Conservation (phyloP, 345 rosid genomes). For the Populus alba region DNA sequence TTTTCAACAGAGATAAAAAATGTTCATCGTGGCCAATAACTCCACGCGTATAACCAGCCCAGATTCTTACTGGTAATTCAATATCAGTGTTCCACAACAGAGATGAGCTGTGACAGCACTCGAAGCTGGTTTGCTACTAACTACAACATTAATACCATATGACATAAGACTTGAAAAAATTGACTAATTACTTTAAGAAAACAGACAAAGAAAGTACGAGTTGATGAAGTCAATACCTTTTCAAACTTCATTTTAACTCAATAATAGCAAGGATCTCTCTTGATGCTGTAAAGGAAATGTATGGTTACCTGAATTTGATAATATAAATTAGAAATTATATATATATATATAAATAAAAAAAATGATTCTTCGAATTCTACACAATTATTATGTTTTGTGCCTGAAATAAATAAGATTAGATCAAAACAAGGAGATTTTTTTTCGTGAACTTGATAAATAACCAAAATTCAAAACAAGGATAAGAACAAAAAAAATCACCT, state of each 20-base stretch:
- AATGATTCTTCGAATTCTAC: background rate
- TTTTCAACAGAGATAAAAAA: background rate
- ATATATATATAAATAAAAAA: background rate
- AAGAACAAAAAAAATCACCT: background rate
- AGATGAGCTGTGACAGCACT: too few species aligned
- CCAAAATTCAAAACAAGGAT: background rate
- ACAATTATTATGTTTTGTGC: background rate
- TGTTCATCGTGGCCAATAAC: background rate
- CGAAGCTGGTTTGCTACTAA: background rate
- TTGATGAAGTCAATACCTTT: background rate
- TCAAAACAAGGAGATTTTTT: background rate
- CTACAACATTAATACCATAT: background rate
- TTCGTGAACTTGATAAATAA: background rate
- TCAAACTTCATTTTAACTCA: constrained; percentile 6
- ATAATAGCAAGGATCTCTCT: background rate
- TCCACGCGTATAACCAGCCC: background rate
- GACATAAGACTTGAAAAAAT: background rate
- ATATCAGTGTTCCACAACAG: background rate
- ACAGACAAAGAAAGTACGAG: background rate
- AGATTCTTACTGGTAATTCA: background rate
- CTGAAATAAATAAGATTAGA: too few species aligned
- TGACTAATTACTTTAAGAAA: background rate
- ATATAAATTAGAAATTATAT: background rate
- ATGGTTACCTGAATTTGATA: background rate
- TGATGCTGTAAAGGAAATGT: background rate